These are phyloP conservation scores for Cruciata laevipes DNA, from an alignment of 257 asterid genomes.

Conservation along the genomic window DNA sequence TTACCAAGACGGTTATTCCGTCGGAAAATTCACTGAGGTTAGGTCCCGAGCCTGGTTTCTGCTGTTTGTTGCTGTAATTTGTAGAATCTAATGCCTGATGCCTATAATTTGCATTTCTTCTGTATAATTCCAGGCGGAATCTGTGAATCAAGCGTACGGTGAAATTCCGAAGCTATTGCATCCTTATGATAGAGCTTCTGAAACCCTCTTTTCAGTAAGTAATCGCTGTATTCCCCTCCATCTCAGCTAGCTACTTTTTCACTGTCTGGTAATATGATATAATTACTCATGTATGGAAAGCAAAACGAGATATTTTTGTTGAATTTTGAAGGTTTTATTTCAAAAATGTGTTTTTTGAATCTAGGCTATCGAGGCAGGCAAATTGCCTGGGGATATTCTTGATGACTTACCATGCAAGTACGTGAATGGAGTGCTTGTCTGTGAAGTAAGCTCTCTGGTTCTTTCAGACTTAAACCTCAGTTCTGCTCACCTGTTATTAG, in stretches of 20 bases:
- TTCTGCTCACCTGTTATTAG: too few relatives aligned
- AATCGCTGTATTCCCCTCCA: background rate
- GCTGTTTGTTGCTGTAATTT: background rate
- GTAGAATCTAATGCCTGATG: background rate
- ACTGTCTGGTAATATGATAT: background rate
- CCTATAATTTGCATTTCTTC: conserved; percentile 5
- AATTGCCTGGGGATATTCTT: conserved; percentile 80
- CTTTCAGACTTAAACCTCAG: background rate
- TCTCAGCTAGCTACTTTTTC: too few relatives aligned
- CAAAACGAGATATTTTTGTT: background rate
- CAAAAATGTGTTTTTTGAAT: conserved; percentile 14
- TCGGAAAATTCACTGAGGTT: conserved; percentile 76
- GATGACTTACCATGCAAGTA: conserved; percentile 90
- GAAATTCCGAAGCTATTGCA: conserved; percentile 66
- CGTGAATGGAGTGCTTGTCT: conserved; percentile 62
- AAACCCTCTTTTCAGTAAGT: conserved; percentile 81
- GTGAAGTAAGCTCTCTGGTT: conserved; percentile 51
- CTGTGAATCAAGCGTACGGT: conserved; percentile 36
- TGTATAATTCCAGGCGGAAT: conserved; percentile 44
- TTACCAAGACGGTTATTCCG: conserved; percentile 75
- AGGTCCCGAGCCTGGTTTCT: background rate
- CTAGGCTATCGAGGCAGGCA: conserved; percentile 94
- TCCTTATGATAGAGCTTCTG: conserved; percentile 89
- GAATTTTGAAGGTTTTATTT: background rate
- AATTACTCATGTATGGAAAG: background rate